A percentile compares a stretch with the other conserved stretches of the same genome.
Conservation (phyloP, 2,329 filamentous ascomycete species). For the Teratosphaeria nubilosa region DNA sequence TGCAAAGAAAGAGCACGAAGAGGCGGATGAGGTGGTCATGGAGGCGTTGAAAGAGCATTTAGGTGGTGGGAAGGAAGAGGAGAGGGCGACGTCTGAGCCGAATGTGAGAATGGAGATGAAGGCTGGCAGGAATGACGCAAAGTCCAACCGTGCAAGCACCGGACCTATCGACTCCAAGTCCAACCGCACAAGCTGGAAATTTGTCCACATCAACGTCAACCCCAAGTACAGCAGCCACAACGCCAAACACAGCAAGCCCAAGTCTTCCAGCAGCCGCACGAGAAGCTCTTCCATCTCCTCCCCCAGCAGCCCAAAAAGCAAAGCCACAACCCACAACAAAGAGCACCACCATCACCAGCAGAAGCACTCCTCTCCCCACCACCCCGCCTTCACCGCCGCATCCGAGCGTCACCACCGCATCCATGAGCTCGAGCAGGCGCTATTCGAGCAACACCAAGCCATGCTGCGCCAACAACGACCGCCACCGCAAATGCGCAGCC, state of each 20-base stretch:
- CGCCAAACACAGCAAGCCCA: not conserved
- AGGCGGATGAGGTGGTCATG: not conserved
- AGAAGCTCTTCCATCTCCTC: not conserved
- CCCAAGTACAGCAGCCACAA: not conserved
- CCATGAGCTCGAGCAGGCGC: not conserved
- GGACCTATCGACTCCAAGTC: not conserved
- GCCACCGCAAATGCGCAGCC: not conserved
- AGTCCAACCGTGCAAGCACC: not conserved
- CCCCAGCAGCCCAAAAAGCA: not conserved
- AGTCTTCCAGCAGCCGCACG: not conserved
- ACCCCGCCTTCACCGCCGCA: not conserved
- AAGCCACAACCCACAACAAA: not conserved
- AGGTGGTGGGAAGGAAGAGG: not conserved
- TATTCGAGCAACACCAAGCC: not conserved
- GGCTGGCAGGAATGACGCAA: not conserved
- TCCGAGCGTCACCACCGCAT: not conserved
- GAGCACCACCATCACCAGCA: not conserved
- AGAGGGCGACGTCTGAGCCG: not conserved
- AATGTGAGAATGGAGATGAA: not conserved
- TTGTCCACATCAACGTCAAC: not conserved
- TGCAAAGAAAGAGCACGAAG: not conserved
- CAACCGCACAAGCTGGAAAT: not conserved
- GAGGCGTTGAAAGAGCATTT: not conserved
- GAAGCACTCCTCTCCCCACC: not conserved
- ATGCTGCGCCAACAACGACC: not conserved